These are phyloP conservation scores for Apiospora koreana DNA, from an alignment of 2,329 filamentous ascomycete species.

Conservation along the genomic window DNA sequence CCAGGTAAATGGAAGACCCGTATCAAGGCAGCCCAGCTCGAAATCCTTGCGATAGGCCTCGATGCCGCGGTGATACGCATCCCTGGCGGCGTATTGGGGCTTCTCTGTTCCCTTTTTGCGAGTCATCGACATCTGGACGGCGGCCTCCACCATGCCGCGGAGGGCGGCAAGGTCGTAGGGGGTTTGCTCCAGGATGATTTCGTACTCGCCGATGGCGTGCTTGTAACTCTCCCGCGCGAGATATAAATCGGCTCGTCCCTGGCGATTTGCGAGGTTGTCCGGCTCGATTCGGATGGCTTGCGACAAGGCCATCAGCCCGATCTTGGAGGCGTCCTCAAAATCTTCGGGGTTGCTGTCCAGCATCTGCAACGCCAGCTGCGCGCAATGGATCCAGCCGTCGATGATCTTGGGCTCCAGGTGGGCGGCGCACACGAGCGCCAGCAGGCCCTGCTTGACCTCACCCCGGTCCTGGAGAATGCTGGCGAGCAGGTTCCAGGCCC, in stretches of 20 bases:
- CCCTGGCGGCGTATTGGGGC: slow-evolving; percentile 38
- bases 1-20: slow-evolving; percentile 60
- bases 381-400: slow-evolving; percentile 59
- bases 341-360: slow-evolving; percentile 48
- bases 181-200: slow-evolving; percentile 51
- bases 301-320: slow-evolving; percentile 60
- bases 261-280: slow-evolving; percentile 57
- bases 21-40: slow-evolving; percentile 27
- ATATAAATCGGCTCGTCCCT: slow-evolving; percentile 60
- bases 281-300: slow-evolving; percentile 60
- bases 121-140: slow-evolving; percentile 47
- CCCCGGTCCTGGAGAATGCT: slow-evolving; percentile 63
- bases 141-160: slow-evolving; percentile 57
- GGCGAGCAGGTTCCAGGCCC: slow-evolving; percentile 64
- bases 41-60: slow-evolving; percentile 37
- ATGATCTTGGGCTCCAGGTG: slow-evolving; percentile 63
- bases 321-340: slow-evolving; percentile 47
- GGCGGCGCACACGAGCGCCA: slow-evolving; percentile 62
- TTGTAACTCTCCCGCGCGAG: slow-evolving; percentile 47
- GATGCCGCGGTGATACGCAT: slow-evolving; percentile 51
- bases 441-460: slow-evolving; percentile 57
- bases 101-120: slow-evolving; percentile 42
- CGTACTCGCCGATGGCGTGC: slow-evolving; percentile 59
- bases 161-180: slow-evolving; percentile 57
- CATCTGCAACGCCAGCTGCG: slow-evolving; percentile 56